Evolutionary conservation across 75 land plant genomes (phyloP).

Genomic region (Isoetes taiwanensis): DNA sequence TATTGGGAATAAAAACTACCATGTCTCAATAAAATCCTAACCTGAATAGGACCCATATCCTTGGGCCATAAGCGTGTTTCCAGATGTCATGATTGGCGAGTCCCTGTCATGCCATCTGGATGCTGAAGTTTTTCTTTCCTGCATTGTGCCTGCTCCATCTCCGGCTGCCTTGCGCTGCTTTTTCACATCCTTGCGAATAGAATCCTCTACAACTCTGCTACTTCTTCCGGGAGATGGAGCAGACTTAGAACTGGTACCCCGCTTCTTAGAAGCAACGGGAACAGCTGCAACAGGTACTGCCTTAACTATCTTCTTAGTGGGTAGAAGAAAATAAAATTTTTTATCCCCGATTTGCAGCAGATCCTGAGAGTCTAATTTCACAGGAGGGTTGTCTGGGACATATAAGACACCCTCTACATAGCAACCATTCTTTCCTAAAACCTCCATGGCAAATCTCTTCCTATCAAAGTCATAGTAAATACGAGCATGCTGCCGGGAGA

Average conservation of each 20-base stretch:
- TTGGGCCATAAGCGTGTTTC: no score
- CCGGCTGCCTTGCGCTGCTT: conserved; percentile 6
- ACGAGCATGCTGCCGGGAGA: conserved; percentile 93
- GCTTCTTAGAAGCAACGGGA: conserved; percentile 10
- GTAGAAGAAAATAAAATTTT: conserved; percentile 86
- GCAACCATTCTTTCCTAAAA: conserved; percentile 92
- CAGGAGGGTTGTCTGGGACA: conserved; percentile 58
- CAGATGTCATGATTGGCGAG: no score
- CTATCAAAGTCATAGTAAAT: conserved; percentile 92
- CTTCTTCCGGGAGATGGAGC: not conserved
- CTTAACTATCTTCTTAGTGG: conserved; percentile 37
- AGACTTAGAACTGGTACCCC: not conserved
- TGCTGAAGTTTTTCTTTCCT: no score
- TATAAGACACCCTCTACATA: conserved; percentile 76
- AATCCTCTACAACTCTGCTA: not conserved
- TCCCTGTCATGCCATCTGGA: no score
- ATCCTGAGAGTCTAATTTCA: conserved; percentile 92
- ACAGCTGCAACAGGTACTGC: conserved; percentile 4
- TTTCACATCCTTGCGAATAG: conserved; percentile 6
- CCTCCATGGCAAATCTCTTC: conserved; percentile 80
- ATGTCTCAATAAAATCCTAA: no score
- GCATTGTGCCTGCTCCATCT: conserved; percentile 2
- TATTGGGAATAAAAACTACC: no score
- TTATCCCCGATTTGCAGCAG: conserved; percentile 93
- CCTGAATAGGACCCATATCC: no score